Conservation (phyloP, 1,284 basidiomycete genomes). For the Chondrostereum purpureum region DNA sequence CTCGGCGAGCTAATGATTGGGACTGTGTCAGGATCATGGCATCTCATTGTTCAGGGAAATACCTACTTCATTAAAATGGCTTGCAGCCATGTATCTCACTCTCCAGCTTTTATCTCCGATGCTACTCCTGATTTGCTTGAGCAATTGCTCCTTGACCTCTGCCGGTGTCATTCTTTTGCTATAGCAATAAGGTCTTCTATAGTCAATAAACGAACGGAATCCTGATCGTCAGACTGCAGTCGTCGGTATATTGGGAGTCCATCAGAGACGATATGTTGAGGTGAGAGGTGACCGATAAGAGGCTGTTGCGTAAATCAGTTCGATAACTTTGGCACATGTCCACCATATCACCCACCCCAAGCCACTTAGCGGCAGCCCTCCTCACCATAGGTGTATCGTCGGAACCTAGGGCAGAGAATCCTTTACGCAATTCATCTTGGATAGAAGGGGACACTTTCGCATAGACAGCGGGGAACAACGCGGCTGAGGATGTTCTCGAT, state of each 20-base stretch:
- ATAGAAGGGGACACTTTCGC: constrained; percentile 64
- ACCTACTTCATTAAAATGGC: constrained; percentile 97
- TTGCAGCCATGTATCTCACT: constrained; percentile 98
- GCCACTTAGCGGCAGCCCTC: constrained; percentile 92
- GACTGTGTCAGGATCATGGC: constrained; percentile 7
- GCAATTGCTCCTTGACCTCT: constrained; percentile 88
- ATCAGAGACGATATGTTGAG: constrained; percentile 80
- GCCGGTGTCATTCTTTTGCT: constrained; percentile 78
- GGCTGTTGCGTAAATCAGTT: constrained; percentile 40
- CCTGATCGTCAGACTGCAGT: constrained; percentile 95
- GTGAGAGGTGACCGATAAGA: constrained; percentile 71
- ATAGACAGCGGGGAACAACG: constrained; percentile 93
- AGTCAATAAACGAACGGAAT: constrained; percentile 93
- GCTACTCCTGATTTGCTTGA: constrained; percentile 83
- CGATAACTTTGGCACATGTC: background rate
- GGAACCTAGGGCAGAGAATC: constrained; percentile 77
- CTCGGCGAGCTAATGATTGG: constrained; percentile 74
- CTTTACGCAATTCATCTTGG: constrained; percentile 88
- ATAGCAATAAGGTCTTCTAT: constrained; percentile 96
- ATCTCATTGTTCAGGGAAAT: constrained; percentile 14
- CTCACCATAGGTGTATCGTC: constrained; percentile 99
- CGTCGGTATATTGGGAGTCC: constrained; percentile 92
- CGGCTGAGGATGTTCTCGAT: constrained; percentile 93
- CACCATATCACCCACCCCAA: constrained; percentile 63
- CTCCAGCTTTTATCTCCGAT: constrained; percentile 98